These are phyloP conservation scores for Phytomonas serpens DNA, from an alignment of 208 protist genomes.

Conservation along the genomic window DNA sequence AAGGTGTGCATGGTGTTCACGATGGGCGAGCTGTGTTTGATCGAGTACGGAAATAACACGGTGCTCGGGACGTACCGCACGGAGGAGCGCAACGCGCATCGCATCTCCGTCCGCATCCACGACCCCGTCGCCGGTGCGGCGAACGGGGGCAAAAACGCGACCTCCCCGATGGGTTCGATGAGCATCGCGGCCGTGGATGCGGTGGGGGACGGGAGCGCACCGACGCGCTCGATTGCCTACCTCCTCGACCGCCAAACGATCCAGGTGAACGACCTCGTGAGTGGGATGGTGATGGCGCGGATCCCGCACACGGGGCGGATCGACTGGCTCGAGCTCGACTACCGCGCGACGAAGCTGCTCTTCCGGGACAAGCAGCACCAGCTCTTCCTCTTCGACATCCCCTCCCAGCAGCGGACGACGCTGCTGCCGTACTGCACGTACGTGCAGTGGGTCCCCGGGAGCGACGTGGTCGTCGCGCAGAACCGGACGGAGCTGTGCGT, in stretches of 20 bases:
- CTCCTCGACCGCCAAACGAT: slow-evolving; percentile 95
- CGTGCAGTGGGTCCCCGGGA: slow-evolving; percentile 97
- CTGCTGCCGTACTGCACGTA: slow-evolving; percentile 96
- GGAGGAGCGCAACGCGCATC: slow-evolving; percentile 93
- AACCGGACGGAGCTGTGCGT: slow-evolving; percentile 94
- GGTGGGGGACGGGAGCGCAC: background rate
- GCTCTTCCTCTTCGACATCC: slow-evolving; percentile 93
- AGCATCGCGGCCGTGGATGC: background rate
- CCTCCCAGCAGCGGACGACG: slow-evolving; percentile 77
- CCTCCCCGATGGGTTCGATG: slow-evolving; percentile 2
- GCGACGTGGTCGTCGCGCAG: slow-evolving; percentile 97
- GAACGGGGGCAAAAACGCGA: slow-evolving; percentile 2
- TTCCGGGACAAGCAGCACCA: slow-evolving; percentile 95
- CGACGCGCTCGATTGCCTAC: slow-evolving; percentile 92
- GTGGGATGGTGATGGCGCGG: slow-evolving; percentile 76
- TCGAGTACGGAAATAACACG: slow-evolving; percentile 96
- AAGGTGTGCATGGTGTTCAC: slow-evolving; percentile 95
- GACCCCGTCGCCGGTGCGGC: slow-evolving; percentile 23
- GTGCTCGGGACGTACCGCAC: slow-evolving; percentile 94
- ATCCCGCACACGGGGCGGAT: slow-evolving; percentile 89
- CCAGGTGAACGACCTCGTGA: slow-evolving; percentile 90
- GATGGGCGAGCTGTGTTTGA: slow-evolving; percentile 94
- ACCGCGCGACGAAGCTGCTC: slow-evolving; percentile 90
- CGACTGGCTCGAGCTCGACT: slow-evolving; percentile 96
- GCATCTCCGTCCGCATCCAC: slow-evolving; percentile 89